phyloP scores from a whole-genome alignment of 1,284 basidiomycete genomes.

The Heliocybe sulcata region DNA sequence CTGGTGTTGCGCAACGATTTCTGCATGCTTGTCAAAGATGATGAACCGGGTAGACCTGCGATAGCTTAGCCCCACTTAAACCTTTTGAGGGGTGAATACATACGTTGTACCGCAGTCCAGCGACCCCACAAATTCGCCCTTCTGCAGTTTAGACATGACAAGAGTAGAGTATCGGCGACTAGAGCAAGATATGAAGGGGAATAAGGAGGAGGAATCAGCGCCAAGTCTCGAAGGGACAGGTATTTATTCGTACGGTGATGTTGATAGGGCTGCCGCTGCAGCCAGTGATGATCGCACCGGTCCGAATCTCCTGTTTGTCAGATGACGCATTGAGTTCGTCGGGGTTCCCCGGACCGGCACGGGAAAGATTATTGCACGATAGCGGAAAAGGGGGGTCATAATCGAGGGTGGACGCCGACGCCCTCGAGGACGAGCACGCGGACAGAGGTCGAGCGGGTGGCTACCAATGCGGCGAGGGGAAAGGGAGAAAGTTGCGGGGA shows the following conservation, averaged over 20 bases:
- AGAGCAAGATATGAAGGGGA: not conserved
- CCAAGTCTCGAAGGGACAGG: not conserved
- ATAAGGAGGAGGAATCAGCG: not conserved
- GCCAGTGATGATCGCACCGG: not conserved
- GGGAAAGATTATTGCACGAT: not conserved
- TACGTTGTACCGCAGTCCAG: slow-evolving; percentile 93
- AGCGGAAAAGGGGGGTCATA: not conserved
- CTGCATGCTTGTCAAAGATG: slow-evolving; percentile 84
- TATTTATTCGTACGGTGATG: not conserved
- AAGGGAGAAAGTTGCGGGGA: no score
- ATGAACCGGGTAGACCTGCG: slow-evolving; percentile 90
- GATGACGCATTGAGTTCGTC: not conserved
- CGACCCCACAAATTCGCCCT: slow-evolving; percentile 73
- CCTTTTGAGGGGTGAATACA: slow-evolving; percentile 22
- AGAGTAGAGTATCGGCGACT: not conserved
- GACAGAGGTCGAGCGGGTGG: no score
- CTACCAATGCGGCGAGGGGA: no score
- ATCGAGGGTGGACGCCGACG: no score
- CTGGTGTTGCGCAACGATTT: slow-evolving; percentile 85
- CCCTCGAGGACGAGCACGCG: no score
- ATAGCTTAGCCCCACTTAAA: not conserved
- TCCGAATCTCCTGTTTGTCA: not conserved
- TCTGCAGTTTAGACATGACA: not conserved
- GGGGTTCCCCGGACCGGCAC: not conserved
- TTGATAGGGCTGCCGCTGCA: not conserved